Percentiles rank a stretch among this genome's conserved stretches.
Conservation (phyloP, 2,329 filamentous ascomycete genomes). For the Simplicillium sp. region DNA sequence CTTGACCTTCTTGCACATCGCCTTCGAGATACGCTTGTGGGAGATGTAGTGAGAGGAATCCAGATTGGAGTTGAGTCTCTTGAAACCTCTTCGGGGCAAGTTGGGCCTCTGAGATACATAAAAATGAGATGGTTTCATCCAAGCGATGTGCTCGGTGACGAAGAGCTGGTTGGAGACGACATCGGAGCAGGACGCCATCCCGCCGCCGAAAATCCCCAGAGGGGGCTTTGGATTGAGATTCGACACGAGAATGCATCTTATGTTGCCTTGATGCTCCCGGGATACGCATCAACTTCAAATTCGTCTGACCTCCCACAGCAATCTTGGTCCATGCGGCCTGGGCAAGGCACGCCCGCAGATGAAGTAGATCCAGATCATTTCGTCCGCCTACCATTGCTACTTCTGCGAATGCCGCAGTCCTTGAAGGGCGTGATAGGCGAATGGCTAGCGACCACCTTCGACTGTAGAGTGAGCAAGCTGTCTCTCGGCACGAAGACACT, state of each 20-base stretch:
- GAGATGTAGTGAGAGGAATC: constrained; percentile 51
- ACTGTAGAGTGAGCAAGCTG: constrained; percentile 44
- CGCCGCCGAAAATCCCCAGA: constrained; percentile 14
- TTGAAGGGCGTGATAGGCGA: constrained; percentile 38
- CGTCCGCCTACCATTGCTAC: constrained; percentile 38
- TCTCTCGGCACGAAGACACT: constrained; percentile 41
- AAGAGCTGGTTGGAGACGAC: constrained; percentile 10
- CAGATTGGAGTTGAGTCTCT: constrained; percentile 39
- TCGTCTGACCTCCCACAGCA: constrained; percentile 1
- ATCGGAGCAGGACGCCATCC: constrained; percentile 7
- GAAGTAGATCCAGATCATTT: constrained; percentile 14
- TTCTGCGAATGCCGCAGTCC: constrained; percentile 45
- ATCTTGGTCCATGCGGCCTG: constrained; percentile 13
- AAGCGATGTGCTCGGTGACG: constrained; percentile 19
- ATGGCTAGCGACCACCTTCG: constrained; percentile 44
- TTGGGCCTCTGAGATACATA: constrained; percentile 34
- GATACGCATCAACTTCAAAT: constrained; percentile 9
- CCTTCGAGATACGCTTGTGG: constrained; percentile 44
- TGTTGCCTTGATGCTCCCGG: constrained; percentile 39
- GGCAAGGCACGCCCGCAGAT: constrained; percentile 2
- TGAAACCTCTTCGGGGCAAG: constrained; percentile 27
- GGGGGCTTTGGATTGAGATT: constrained; percentile 35
- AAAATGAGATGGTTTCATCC: constrained; percentile 35
- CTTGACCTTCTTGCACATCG: constrained; percentile 35
- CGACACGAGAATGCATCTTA: constrained; percentile 44